Conservation (phyloP, 306 rosid species). For the Trifolium subterraneum region DNA sequence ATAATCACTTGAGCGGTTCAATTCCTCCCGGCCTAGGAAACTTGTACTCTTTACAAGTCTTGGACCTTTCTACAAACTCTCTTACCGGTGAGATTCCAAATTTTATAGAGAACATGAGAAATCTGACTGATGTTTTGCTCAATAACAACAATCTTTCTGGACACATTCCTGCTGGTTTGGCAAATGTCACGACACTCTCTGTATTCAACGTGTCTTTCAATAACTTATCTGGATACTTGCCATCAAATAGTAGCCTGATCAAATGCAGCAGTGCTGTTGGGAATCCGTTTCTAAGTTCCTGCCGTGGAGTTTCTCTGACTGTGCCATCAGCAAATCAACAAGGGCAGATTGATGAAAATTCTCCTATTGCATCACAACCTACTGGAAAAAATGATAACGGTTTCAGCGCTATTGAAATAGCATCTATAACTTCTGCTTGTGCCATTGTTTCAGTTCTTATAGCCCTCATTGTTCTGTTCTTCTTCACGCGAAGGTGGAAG, state of each 20-base stretch:
- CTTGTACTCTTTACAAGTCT: conserved; percentile 63
- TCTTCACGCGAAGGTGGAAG: conserved; percentile 85
- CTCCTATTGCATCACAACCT: conserved; percentile 50
- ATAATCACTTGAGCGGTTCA: conserved; percentile 64
- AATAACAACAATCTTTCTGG: conserved; percentile 81
- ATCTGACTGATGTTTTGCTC: conserved; percentile 71
- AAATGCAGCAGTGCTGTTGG: conserved; percentile 85
- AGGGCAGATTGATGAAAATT: conserved; percentile 49
- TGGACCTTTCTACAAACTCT: conserved; percentile 79
- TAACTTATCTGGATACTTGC: conserved; percentile 85
- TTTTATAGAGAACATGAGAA: conserved; percentile 63
- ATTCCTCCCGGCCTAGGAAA: conserved; percentile 74
- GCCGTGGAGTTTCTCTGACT: conserved; percentile 52
- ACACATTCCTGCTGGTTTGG: conserved; percentile 82
- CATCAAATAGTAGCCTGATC: conserved; percentile 43
- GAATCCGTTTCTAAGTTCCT: conserved; percentile 66
- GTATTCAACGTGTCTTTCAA: conserved; percentile 87
- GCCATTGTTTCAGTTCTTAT: conserved; percentile 89
- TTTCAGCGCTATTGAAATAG: conserved; percentile 88
- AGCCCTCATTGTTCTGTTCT: conserved; percentile 68
- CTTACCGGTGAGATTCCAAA: conserved; percentile 84
- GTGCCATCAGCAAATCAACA: conserved; percentile 59
- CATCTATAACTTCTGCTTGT: conserved; percentile 91
- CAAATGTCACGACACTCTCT: conserved; percentile 66
- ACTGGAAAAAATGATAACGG: conserved; percentile 41